Evolutionary conservation across 768 basidiomycete species (phyloP).

Genomic region (Exsudoporus frostii): DNA sequence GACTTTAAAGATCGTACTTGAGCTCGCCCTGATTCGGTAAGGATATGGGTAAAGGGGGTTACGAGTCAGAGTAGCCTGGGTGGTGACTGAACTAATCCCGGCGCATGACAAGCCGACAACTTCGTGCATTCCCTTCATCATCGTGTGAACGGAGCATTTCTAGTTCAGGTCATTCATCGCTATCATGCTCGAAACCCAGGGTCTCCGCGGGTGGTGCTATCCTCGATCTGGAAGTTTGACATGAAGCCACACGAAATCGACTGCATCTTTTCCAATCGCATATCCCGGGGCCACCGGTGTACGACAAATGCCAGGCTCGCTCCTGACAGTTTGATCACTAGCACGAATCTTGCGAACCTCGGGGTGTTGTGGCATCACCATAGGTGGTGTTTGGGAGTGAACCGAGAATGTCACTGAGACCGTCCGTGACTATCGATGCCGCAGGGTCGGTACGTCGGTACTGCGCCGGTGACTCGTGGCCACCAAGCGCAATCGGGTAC

Average conservation of each 20-base stretch:
- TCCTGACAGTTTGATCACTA: conserved; percentile 5
- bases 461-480: conserved; percentile 1
- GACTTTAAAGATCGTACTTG: neutral
- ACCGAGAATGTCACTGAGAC: neutral
- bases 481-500: neutral
- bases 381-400: conserved; percentile 12
- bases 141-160: neutral
- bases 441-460: neutral
- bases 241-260: conserved; percentile 5
- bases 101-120: neutral
- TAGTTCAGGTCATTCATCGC: neutral
- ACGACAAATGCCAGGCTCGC: conserved; percentile 1
- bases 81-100: neutral
- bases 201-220: conserved; percentile 11
- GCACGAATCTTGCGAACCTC: neutral
- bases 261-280: neutral
- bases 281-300: neutral
- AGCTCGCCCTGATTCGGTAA: neutral
- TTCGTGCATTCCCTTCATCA: conserved; percentile 1
- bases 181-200: neutral
- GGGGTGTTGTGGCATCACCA: neutral
- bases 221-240: neutral
- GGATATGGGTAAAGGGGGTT: neutral
- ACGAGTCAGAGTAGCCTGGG: neutral
- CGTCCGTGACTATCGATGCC: neutral